Evolutionary conservation across 2,329 filamentous ascomycete species (phyloP), one percentile per base, ranked within the genome.

Genomic region (Diaporthe vexans): DNA sequence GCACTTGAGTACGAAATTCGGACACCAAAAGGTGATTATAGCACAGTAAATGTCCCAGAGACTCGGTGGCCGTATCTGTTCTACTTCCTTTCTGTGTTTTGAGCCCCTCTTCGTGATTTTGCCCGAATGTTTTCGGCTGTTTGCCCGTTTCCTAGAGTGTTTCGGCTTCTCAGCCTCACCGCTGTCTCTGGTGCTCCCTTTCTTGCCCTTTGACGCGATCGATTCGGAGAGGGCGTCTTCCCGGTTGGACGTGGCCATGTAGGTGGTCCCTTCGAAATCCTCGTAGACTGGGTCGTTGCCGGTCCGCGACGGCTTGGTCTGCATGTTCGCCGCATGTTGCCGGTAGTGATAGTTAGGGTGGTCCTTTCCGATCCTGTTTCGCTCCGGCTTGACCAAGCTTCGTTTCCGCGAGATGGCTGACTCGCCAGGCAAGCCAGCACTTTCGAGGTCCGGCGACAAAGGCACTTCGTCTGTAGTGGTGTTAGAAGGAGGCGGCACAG

Each of bases 301-400:
- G 0, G 97, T 98, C 9, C 94, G 94, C 0, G 97, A 98, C 0
- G 97, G 97, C 77, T 95, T 88, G 7, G 95, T 93, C 72, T 93
- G 89, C 95, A 99, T 98, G 77, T 96, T 94, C 79, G 95, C 94
- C 13, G 97, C 95, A 90, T 98, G 95, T 82, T 97, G 94, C 78
- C 95, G 92, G 84, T 99, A 99, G 84, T 98, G 91, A 81, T 98
- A 99, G 83, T 98, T 97, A 19, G 95, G 95, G 82, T 98, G 95
- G 78, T 95, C 94, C 77, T 89, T 92, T 78, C 95, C 94, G 78
- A 97, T 94, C 78, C 94, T 91, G 80, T 93, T 93, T 77, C 97
- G 91, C 84, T 99, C 97, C 0, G 97, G 97, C 76, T 94, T 90
- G 81, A 99, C 92, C 77, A 99, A 87, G 83, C 94, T 98, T 82